Conservation (phyloP, 768 basidiomycete genomes). For the Mycena alexandri region DNA sequence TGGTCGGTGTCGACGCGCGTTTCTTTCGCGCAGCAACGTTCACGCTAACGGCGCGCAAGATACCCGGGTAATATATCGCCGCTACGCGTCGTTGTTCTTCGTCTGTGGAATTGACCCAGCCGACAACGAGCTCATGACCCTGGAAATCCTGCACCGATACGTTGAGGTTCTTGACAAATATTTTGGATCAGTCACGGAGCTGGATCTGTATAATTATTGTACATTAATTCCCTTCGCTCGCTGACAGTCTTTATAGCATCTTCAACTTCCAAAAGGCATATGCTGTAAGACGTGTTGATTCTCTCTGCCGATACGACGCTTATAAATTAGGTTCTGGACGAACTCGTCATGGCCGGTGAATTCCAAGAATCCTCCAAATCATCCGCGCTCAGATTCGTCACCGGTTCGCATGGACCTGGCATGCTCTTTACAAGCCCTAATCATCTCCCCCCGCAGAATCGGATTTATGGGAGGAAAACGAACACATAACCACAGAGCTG, state of each 20-base stretch:
- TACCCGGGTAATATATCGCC: slow-evolving; percentile 89
- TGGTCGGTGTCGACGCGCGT: slow-evolving; percentile 38
- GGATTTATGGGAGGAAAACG: slow-evolving; percentile 40
- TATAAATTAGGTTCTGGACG: slow-evolving; percentile 82
- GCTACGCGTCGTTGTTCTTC: slow-evolving; percentile 97
- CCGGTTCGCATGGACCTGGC: slow-evolving; percentile 6
- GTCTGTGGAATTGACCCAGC: slow-evolving; percentile 84
- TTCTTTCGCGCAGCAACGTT: background rate
- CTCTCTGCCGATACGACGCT: background rate
- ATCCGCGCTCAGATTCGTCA: slow-evolving; percentile 56
- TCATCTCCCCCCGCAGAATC: slow-evolving; percentile 17
- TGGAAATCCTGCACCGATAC: slow-evolving; percentile 95
- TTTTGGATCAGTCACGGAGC: slow-evolving; percentile 91
- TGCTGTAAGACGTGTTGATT: slow-evolving; percentile 62
- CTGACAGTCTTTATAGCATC: slow-evolving; percentile 64
- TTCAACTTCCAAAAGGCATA: slow-evolving; percentile 99
- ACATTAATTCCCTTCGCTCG: background rate
- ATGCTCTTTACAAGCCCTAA: slow-evolving; percentile 9
- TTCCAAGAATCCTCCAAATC: slow-evolving; percentile 92
- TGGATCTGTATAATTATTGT: slow-evolving; percentile 76
- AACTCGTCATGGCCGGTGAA: slow-evolving; percentile 94
- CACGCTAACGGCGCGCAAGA: slow-evolving; percentile 24
- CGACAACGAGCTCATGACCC: slow-evolving; percentile 93
- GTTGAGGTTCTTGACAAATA: slow-evolving; percentile 91
- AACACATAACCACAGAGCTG: slow-evolving; percentile 37